A percentile compares a stretch with the other conserved stretches of the same genome.
Conservation (phyloP, 2,329 filamentous ascomycete species). For the Verticillium klebahnii region DNA sequence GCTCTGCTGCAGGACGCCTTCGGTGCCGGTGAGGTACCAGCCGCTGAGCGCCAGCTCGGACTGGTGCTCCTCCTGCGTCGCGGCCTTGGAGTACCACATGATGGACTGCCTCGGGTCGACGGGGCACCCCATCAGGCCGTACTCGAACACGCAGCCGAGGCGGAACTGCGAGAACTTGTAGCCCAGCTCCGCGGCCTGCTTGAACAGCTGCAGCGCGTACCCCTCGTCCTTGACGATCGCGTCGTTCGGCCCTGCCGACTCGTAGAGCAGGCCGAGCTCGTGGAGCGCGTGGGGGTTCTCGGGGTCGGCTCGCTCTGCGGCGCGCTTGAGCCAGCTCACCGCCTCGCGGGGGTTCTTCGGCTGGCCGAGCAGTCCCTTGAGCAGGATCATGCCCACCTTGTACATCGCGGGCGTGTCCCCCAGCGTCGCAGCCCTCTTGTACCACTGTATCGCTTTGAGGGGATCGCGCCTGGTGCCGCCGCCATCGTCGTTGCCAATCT, state of each 20-base stretch:
- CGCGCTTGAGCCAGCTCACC: slow-evolving; percentile 87
- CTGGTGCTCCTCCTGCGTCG: slow-evolving; percentile 90
- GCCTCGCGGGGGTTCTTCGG: slow-evolving; percentile 78
- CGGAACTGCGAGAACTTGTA: slow-evolving; percentile 96
- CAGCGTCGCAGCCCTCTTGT: slow-evolving; percentile 83
- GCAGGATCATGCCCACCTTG: slow-evolving; percentile 92
- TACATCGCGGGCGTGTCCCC: slow-evolving; percentile 96
- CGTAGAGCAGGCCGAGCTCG: slow-evolving; percentile 68
- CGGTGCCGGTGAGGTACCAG: slow-evolving; percentile 93
- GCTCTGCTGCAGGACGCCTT: slow-evolving; percentile 83
- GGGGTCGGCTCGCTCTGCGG: slow-evolving; percentile 78
- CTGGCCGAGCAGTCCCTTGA: slow-evolving; percentile 92
- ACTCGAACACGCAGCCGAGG: slow-evolving; percentile 84
- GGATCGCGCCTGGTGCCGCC: slow-evolving; percentile 90
- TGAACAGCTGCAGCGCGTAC: slow-evolving; percentile 78
- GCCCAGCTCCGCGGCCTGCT: slow-evolving; percentile 78
- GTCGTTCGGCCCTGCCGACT: slow-evolving; percentile 62
- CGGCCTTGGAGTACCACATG: slow-evolving; percentile 88
- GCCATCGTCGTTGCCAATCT: slow-evolving; percentile 90
- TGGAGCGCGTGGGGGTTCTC: slow-evolving; percentile 96
- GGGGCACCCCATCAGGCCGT: slow-evolving; percentile 75
- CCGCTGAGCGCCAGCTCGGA: slow-evolving; percentile 78
- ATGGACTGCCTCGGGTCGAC: slow-evolving; percentile 84
- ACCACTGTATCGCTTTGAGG: slow-evolving; percentile 96
- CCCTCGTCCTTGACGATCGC: slow-evolving; percentile 74